Base-by-base conservation (phyloP, 2,329 filamentous ascomycete genomes). In the Zymoseptoria tritici region DNA sequence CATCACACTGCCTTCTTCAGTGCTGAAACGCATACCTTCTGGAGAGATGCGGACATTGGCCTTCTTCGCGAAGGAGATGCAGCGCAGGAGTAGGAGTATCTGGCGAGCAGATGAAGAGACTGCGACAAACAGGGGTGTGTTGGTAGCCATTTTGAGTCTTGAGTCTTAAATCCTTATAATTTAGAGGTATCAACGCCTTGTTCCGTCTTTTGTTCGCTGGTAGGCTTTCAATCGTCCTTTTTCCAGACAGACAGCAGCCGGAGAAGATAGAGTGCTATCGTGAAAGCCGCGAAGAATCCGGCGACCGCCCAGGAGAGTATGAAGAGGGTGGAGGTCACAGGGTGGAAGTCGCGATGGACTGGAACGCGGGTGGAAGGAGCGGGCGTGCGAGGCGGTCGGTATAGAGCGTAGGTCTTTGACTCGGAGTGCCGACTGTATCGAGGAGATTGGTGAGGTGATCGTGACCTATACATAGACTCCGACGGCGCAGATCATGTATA, bases 401-500 rank as follows among this genome's bases (percentile, higher is more conserved):
- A 60, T 13, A 62, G 55, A 53, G 42, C 29, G 61, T 57, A 60
- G n/a, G 49, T 22, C 24, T 51, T 57, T 26, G 57, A 59, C 9
- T 60, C 36, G 31, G 29, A 19, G 61, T 58, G 52, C 42, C 58
- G 56, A 20, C 46, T 49, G 26, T 58, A 49, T 54, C 53, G 53
- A 50, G 24, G 55, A 20, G 11, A 49, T 21, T 59, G 52, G 52
- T 57, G 49, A 13, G 60, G 58, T n/a, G 59, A 59, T 50, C 57
- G 56, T 22, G 58, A 58, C 60, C 78, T 85, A 99, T 76, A 99
- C 91, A 86, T 99, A 97, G 73, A 99, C 94, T 75, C 94, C 94
- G 74, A 94, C 94, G 62, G 92, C 94, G 78, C 94, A 99, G 78
- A 99, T 97, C 88, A 97, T 96, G 79, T 94, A 97, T 52, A 99